Evolutionary conservation across 2,329 filamentous ascomycete genomes (phyloP), one percentile per base, ranked within the genome.

Genomic region (Xylaria sp.): DNA sequence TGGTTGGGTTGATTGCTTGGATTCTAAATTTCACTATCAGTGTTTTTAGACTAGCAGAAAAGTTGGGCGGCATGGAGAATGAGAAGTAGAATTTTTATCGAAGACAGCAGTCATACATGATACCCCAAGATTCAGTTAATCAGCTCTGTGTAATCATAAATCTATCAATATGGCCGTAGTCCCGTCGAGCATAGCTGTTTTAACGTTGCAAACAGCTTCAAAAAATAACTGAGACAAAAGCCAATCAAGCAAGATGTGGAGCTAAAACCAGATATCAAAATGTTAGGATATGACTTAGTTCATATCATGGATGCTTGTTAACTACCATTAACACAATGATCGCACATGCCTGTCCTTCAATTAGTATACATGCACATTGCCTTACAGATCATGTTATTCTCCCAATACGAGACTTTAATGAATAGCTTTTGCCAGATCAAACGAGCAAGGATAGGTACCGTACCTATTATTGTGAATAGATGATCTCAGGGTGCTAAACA

Each of bases 1-100:
- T 97, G 61, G 85, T 97, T 67, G 93, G 93, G 10, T 85, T 98
- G 67, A 85, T 97, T 69, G 91, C 93, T n/a, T 98, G 95, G 95
- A 87, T 95, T 69, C 86, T 92, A 79, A 98, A 94, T 25, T 97
- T 98, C 81, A 89, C 91, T 59, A 91, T 98, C 67, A 97, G 94
- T 80, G 89, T 94, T 68, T 91, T 94, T 77, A 88, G 92, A 71
- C 83, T 90, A 43, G 88, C 91, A 41, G 87, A 90, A 74, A 84
- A 87, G 67, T 83, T 91, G 9, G 87, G 87, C 46, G 86, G 86
- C 51, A 83, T 85, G 69, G 76, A 78, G 64, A 86, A 87, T 66
- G 75, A 77, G 64, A 77, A 76, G 71, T 75, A 68, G 68, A 55
- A 48, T 62, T 62, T 62, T 46, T 69, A 67, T 62, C 43, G 31